Conservation (phyloP, 1,284 basidiomycete genomes). For the Cryptococcus sp. region DNA sequence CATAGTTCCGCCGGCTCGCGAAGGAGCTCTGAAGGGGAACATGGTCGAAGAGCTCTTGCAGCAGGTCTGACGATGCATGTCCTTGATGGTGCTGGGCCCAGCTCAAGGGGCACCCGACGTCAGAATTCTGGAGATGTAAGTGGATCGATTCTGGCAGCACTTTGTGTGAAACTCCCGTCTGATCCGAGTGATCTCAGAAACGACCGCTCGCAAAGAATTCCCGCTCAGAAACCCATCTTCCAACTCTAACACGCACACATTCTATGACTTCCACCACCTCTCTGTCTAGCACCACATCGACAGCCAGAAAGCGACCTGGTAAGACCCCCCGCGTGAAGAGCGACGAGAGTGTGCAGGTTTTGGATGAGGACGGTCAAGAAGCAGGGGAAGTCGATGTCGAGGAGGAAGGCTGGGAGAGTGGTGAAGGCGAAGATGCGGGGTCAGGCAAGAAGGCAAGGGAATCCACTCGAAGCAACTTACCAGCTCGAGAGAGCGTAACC, state of each 20-base stretch:
- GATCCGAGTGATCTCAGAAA: constrained; percentile 8
- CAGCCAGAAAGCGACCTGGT: constrained; percentile 10
- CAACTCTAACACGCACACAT: constrained; percentile 30
- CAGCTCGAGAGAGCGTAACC: constrained; percentile 3
- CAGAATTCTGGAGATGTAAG: constrained; percentile 30
- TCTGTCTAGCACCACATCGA: constrained; percentile 10
- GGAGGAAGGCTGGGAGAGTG: constrained; percentile 38
- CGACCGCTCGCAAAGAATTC: constrained; percentile 30
- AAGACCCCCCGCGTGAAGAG: constrained; percentile 17
- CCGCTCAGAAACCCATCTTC: constrained; percentile 37
- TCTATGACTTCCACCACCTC: constrained; percentile 27
- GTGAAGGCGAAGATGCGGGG: constrained; percentile 25
- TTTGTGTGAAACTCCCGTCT: constrained; percentile 1
- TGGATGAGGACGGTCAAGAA: constrained; percentile 24
- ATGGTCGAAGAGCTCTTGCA: constrained; percentile 37
- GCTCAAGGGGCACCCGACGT: constrained; percentile 20
- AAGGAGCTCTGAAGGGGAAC: constrained; percentile 36
- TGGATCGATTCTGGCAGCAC: not conserved
- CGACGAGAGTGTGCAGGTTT: constrained; percentile 20
- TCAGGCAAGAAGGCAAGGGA: constrained; percentile 8
- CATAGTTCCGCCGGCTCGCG: constrained; percentile 12
- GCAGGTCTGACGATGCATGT: constrained; percentile 47
- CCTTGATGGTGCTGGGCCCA: constrained; percentile 21
- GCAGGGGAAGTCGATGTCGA: constrained; percentile 20
- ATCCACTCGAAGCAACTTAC: not conserved